phyloP scores from a whole-genome alignment of 2,329 filamentous ascomycete species.

The Fusarium lyarnte region DNA sequence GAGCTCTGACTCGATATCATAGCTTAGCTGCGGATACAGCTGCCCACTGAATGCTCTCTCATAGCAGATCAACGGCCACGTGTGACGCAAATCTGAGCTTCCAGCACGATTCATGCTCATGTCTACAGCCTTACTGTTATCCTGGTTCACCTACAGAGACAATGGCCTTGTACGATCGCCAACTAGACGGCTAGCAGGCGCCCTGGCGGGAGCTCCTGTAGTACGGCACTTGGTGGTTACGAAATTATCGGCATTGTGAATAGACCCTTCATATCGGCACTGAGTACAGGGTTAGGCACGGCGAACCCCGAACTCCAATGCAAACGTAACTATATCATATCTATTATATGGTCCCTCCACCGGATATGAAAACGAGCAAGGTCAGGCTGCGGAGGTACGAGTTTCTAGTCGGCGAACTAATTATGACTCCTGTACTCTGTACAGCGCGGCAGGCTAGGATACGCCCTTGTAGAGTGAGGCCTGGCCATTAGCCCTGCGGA shows the following conservation, averaged over 20 bases:
- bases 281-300: slow-evolving; percentile 12
- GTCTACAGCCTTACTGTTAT: slow-evolving; percentile 27
- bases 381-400: slow-evolving; percentile 2
- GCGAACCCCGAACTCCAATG: slow-evolving; percentile 22
- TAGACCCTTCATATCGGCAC: slow-evolving; percentile 19
- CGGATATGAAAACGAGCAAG: not conserved
- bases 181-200: slow-evolving; percentile 3
- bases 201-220: slow-evolving; percentile 3
- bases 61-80: slow-evolving; percentile 4
- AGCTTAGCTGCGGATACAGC: not conserved
- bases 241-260: slow-evolving; percentile 3
- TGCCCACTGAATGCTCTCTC: not conserved
- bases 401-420: slow-evolving; percentile 1
- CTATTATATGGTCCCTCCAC: slow-evolving; percentile 1
- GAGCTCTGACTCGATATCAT: not conserved
- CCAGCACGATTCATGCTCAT: not conserved
- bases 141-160: not conserved
- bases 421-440: not conserved
- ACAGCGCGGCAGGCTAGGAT: not conserved
- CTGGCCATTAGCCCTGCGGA: slow-evolving; percentile 11
- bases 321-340: slow-evolving; percentile 6
- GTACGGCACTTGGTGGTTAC: slow-evolving; percentile 26
- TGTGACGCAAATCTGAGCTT: not conserved
- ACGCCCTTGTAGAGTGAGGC: slow-evolving; percentile 8
- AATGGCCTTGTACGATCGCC: slow-evolving; percentile 8